Evolutionary conservation across 192 early-diverging fungal genomes (phyloP).

Genomic region (Coemansia sp.): DNA sequence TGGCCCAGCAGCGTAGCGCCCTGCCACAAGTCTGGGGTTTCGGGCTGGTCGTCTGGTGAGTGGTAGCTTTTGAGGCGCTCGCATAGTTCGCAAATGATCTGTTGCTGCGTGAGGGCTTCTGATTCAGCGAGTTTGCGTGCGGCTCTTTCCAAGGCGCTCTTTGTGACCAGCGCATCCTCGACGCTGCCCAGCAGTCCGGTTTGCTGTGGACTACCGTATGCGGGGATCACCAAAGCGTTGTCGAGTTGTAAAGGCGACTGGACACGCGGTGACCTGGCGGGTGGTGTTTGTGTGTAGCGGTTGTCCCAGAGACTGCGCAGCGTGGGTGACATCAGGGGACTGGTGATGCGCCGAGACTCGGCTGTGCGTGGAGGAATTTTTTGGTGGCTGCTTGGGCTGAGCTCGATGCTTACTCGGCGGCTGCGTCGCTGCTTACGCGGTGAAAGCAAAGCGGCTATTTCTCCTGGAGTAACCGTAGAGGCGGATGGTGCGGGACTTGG

Average conservation of each 20-base stretch:
- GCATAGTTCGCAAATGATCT: slow-evolving; percentile 35
- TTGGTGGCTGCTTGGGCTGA: neutral
- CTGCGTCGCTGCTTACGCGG: slow-evolving; percentile 9
- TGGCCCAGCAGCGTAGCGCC: slow-evolving; percentile 36
- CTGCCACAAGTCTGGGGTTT: neutral
- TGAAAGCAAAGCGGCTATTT: slow-evolving; percentile 35
- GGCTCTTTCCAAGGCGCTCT: slow-evolving; percentile 23
- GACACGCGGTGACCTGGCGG: no score
- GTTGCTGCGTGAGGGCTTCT: slow-evolving; percentile 37
- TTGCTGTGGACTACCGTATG: no score
- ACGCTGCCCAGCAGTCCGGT: slow-evolving; percentile 32
- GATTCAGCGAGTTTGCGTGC: slow-evolving; percentile 34
- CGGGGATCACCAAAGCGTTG: no score
- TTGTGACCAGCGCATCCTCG: slow-evolving; percentile 39
- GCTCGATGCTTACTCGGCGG: neutral
- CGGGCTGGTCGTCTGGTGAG: no score
- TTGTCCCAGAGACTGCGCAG: no score
- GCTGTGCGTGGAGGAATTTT: slow-evolving; percentile 25
- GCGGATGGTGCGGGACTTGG: no score
- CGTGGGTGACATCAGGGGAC: no score
- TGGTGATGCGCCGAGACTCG: slow-evolving; percentile 30
- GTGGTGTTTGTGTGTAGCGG: no score
- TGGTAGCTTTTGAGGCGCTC: slow-evolving; percentile 21
- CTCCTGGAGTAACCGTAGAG: slow-evolving; percentile 26
- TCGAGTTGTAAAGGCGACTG: neutral